Evolutionary conservation across 371 early-diverging fungal genomes (phyloP), one percentile per base, ranked within the genome.

Genomic region (Rhizopus stolonifer): DNA sequence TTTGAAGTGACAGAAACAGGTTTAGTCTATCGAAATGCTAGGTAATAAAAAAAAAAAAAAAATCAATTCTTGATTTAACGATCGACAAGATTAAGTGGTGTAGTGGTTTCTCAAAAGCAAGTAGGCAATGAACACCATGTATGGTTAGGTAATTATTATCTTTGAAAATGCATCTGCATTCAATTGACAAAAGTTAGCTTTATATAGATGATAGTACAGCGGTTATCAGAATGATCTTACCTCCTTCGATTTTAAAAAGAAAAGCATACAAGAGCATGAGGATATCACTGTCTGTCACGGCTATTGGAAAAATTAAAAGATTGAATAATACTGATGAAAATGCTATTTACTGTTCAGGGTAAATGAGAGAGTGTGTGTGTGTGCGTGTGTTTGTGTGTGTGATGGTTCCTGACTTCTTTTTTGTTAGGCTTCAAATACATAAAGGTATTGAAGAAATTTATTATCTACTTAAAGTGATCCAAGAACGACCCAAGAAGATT

Each of bases 141-240:
- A 26, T 56, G 57, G 62, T 47, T 56, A 61, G 62, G 56, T 52
- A 49, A 52, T n/a, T n/a, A n/a, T 23, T 7, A 1, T n/a, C 14
- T 25, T n/a, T n/a, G n/a, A n/a, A n/a, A n/a, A n/a, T n/a, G n/a
- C n/a, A n/a, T n/a, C n/a, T n/a, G n/a, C n/a, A n/a, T n/a, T n/a
- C n/a, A n/a, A n/a, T n/a, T n/a, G n/a, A n/a, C n/a, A n/a, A n/a
- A n/a, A 11, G 11, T 21, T 19, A 22, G 7, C 8, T 49, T 21
- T 33, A 13, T 42, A 39, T 32, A 63, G 63, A 63, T 29, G 63
- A 63, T 54, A 57, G 63, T n/a, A 63, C 63, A 46, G 45, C 38
- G 22, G 48, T 52, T 0, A 58, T 63, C n/a, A 19, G 29, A n/a
- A 49, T 47, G 5, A 46, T 49, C 15, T 23, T 63, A 26, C 24